Percentiles rank a stretch among this genome's conserved stretches.
Evolutionary conservation across 805 yeast species (phyloP).

Genomic region (Grigorovia jiainica): DNA sequence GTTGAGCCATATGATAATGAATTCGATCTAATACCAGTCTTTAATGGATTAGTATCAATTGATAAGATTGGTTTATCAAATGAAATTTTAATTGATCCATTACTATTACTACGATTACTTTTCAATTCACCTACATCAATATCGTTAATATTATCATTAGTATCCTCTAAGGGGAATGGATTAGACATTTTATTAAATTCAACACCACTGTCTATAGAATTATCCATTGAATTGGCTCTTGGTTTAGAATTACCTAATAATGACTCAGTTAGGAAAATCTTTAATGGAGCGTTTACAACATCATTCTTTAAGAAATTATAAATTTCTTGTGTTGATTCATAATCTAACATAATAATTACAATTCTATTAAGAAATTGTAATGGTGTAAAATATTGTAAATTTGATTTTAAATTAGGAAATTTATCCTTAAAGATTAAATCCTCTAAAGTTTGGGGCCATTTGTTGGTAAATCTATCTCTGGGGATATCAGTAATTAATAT

Average conservation of each 20-base stretch:
- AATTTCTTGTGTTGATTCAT: conserved; percentile 17
- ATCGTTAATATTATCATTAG: neutral
- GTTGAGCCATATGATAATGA: conserved; percentile 19
- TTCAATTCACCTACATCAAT: neutral
- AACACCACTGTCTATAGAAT: neutral
- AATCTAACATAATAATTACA: conserved; percentile 30
- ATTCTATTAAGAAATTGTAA: conserved; percentile 35
- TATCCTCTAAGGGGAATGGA: neutral
- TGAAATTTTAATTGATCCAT: neutral
- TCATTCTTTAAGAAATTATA: conserved; percentile 12
- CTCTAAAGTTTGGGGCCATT: conserved; percentile 22
- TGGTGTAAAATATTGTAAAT: conserved; percentile 30
- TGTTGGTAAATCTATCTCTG: conserved; percentile 13
- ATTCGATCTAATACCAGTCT: conserved; percentile 13
- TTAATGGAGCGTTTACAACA: conserved; percentile 11
- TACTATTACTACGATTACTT: neutral
- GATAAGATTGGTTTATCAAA: conserved; percentile 18
- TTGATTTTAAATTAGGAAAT: conserved; percentile 17
- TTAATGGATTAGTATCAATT: conserved; percentile 19
- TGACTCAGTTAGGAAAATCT: conserved; percentile 29
- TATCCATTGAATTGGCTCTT: conserved; percentile 3
- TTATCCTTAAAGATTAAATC: conserved; percentile 14
- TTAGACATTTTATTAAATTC: neutral
- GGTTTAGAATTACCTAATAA: neutral
- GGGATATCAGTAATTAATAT: conserved; percentile 27